Percentiles rank a stretch among this genome's conserved stretches.
Conservation (phyloP, 176 grass and related monocot genomes). For the Raddia distichophylla region DNA sequence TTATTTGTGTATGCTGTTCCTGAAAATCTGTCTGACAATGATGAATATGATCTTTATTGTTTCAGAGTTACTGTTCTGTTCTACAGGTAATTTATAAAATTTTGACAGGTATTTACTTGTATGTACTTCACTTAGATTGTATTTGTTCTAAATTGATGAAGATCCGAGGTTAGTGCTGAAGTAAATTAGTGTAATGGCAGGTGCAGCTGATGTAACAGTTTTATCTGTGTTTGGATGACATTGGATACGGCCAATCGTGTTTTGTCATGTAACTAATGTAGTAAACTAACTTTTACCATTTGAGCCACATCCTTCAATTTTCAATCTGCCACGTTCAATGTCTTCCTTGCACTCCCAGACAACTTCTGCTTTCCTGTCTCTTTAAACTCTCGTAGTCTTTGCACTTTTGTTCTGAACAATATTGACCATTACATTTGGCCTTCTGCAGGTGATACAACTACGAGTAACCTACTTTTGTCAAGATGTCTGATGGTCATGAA, state of each 20-base stretch:
- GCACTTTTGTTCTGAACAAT: background rate
- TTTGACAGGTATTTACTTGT: background rate
- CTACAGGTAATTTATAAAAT: background rate
- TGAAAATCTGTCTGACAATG: background rate
- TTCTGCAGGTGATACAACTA: constrained; percentile 39
- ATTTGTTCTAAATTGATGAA: constrained; percentile 13
- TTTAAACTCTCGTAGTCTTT: background rate
- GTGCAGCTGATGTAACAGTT: background rate
- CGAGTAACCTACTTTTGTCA: constrained; percentile 22
- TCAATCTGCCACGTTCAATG: background rate
- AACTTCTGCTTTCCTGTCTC: background rate
- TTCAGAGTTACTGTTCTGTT: background rate
- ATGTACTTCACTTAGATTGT: background rate
- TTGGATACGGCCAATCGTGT: background rate
- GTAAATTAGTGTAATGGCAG: background rate
- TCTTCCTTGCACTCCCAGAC: background rate
- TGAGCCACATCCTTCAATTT: background rate
- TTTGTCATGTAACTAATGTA: background rate
- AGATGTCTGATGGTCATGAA: constrained; percentile 70
- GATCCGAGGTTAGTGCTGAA: background rate
- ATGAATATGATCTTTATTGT: background rate
- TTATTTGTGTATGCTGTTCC: background rate
- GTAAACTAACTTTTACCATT: background rate
- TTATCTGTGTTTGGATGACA: background rate
- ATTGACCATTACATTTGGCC: background rate